Evolutionary conservation across 192 early-diverging fungal genomes (phyloP).

Genomic region (Coemansia sp.): DNA sequence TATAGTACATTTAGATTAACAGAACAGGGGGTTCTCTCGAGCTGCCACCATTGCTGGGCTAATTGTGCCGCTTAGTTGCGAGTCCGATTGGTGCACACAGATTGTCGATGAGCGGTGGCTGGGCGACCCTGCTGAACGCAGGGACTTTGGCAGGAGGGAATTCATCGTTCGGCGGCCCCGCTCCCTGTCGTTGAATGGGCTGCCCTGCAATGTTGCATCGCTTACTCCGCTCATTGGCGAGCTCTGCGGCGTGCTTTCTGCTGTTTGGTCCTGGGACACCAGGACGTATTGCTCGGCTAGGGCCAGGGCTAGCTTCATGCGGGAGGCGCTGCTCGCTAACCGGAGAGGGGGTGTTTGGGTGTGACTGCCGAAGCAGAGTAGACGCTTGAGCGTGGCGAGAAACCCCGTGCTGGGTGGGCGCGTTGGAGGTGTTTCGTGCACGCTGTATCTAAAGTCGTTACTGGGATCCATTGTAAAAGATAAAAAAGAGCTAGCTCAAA

Average conservation of each 20-base stretch:
- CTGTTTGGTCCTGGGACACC: constrained; percentile 9
- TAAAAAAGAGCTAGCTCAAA: not conserved
- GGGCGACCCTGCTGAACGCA: not conserved
- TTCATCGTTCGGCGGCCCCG: not conserved
- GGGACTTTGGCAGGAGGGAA: not conserved
- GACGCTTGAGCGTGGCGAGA: constrained; percentile 8
- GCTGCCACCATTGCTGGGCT: constrained; percentile 14
- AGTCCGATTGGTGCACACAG: not conserved
- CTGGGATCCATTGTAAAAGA: not conserved
- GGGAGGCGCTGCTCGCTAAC: constrained; percentile 10
- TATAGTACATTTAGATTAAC: constrained; percentile 16
- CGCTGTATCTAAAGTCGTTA: constrained; percentile 2
- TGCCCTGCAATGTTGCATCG: not conserved
- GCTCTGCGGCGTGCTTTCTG: constrained; percentile 9
- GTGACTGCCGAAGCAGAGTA: constrained; percentile 4
- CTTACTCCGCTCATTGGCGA: constrained; percentile 4
- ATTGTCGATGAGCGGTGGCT: constrained; percentile 3
- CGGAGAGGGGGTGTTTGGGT: not conserved
- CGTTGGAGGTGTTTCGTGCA: not conserved
- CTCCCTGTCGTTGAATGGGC: no score
- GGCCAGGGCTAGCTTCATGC: constrained; percentile 35
- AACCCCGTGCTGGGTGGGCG: not conserved
- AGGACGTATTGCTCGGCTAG: constrained; percentile 43
- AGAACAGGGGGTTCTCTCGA: constrained; percentile 34
- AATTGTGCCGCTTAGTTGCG: not conserved